Evolutionary conservation across 2,329 filamentous ascomycete genomes (phyloP).

Genomic region (Pseudogymnoascus sp.): DNA sequence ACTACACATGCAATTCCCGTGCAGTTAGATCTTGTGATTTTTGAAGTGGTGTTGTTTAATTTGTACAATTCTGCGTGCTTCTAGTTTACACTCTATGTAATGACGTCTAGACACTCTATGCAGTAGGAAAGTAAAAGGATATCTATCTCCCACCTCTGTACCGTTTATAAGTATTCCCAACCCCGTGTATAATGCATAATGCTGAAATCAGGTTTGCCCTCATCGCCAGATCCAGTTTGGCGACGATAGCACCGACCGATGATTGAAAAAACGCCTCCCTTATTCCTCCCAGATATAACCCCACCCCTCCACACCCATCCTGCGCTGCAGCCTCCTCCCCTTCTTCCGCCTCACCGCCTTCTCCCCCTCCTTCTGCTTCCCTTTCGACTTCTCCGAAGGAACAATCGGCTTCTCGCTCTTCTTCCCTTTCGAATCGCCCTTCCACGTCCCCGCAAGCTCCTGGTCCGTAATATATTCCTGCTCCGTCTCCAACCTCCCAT

Average conservation of each 20-base stretch:
- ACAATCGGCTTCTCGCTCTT: not conserved
- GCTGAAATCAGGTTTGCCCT: not conserved
- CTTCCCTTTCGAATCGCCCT: not conserved
- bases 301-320: not conserved
- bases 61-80: not conserved
- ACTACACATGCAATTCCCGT: not conserved
- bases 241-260: not conserved
- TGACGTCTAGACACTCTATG: not conserved
- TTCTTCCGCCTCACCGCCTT: not conserved
- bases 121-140: not conserved
- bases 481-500: not conserved
- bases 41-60: not conserved
- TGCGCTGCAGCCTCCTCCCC: not conserved
- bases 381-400: not conserved
- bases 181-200: constrained; percentile 5
- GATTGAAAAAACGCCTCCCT: not conserved
- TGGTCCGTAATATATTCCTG: not conserved
- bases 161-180: not conserved
- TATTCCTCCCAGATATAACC: constrained; percentile 6
- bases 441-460: constrained; percentile 2
- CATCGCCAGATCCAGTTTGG: constrained; percentile 2
- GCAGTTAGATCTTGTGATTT: not conserved
- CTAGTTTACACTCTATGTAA: constrained; percentile 7
- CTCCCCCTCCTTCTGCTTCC: not conserved
- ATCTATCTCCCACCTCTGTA: not conserved